Conservation (phyloP, 2,329 filamentous ascomycete genomes). For the Trichoderma brevicompactum region DNA sequence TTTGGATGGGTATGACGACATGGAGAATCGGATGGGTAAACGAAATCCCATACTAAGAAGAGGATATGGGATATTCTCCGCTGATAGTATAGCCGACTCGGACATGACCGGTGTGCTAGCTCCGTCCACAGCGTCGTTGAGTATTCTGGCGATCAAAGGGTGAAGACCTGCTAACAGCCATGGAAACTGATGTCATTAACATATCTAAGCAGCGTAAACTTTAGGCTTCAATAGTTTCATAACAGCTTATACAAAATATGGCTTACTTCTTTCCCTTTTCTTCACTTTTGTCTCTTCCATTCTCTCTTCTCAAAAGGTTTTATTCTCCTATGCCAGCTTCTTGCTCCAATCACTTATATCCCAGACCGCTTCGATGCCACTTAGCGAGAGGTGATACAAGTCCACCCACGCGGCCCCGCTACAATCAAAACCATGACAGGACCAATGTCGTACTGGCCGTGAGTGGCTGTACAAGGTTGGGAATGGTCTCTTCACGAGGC, state of each 20-base stretch:
- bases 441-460: not conserved
- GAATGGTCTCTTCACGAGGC: not conserved
- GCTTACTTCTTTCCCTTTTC: not conserved
- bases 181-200: not conserved
- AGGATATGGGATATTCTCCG: not conserved
- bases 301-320: no score
- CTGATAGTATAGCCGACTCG: not conserved
- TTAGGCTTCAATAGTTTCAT: fast-evolving
- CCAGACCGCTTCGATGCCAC: not conserved
- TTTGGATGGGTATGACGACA: not conserved
- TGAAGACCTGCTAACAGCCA: not conserved
- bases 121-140: not conserved
- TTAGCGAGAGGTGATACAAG: constrained; percentile 2
- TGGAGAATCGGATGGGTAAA: not conserved
- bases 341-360: not conserved
- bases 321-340: not conserved
- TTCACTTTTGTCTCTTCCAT: not conserved
- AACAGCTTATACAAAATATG: fast-evolving
- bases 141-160: not conserved
- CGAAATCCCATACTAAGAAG: not conserved
- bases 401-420: not conserved
- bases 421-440: not conserved
- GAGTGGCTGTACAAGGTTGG: not conserved
- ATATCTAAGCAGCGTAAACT: not conserved
- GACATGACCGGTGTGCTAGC: constrained; percentile 1